These are phyloP conservation scores for Striga asiatica DNA, from an alignment of 257 asterid genomes.

Conservation along the genomic window DNA sequence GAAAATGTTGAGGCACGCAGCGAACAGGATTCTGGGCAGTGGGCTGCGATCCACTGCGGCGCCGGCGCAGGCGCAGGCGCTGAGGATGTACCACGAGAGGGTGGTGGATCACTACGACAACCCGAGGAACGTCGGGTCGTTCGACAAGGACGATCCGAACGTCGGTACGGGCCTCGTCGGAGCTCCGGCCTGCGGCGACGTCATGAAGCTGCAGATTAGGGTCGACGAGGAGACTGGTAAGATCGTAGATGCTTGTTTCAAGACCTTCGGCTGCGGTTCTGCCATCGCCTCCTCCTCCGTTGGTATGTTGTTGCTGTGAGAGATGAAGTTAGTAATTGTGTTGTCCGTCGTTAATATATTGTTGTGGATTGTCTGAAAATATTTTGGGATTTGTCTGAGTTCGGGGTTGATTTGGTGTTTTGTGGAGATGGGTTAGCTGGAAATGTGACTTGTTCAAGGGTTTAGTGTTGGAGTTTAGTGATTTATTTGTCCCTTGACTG, in stretches of 20 bases:
- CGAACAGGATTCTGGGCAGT: slow-evolving; percentile 28
- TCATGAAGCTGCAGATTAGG: slow-evolving; percentile 83
- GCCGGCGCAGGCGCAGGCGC: slow-evolving; percentile 18
- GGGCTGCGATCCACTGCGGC: slow-evolving; percentile 19
- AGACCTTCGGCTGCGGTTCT: slow-evolving; percentile 92
- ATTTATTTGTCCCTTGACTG: not conserved
- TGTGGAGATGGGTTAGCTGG: not conserved
- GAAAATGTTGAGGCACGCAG: slow-evolving; percentile 46
- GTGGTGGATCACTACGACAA: slow-evolving; percentile 92
- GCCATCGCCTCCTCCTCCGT: slow-evolving; percentile 94
- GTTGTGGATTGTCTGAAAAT: too few relatives aligned
- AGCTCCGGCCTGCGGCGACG: slow-evolving; percentile 97
- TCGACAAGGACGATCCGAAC: slow-evolving; percentile 60
- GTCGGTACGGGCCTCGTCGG: slow-evolving; percentile 93
- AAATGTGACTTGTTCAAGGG: too few relatives aligned
- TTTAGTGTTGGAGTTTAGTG: too few relatives aligned
- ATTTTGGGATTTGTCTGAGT: too few relatives aligned
- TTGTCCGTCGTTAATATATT: not conserved
- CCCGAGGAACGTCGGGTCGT: slow-evolving; percentile 86
- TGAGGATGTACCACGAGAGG: slow-evolving; percentile 71
- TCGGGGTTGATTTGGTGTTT: not conserved
- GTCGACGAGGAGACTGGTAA: slow-evolving; percentile 72
- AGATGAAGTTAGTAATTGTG: not conserved
- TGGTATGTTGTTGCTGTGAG: slow-evolving; percentile 31
- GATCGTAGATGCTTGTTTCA: slow-evolving; percentile 79